Percentiles rank a stretch among this genome's conserved stretches.
Conservation (phyloP, 192 early-diverging fungal genomes). For the Umbelopsis ramanniana region DNA sequence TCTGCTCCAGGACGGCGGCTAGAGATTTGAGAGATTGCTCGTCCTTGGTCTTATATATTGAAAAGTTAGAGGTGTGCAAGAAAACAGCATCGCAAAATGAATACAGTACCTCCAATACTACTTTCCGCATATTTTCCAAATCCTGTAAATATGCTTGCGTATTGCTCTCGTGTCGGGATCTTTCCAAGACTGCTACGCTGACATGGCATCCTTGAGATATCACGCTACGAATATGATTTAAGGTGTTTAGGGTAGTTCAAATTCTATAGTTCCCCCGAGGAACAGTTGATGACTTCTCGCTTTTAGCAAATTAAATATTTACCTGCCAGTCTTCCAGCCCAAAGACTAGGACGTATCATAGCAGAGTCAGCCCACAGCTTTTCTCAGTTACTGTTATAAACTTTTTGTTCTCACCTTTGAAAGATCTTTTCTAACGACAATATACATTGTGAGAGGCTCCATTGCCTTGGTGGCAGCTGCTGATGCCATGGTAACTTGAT, state of each 20-base stretch:
- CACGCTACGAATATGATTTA: slow-evolving; percentile 47
- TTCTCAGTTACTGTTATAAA: slow-evolving; percentile 1
- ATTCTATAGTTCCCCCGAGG: neutral
- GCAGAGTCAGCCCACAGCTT: neutral
- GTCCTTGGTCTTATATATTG: slow-evolving; percentile 63
- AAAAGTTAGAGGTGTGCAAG: neutral
- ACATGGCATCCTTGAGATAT: slow-evolving; percentile 80
- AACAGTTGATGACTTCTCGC: neutral
- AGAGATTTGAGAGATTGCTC: slow-evolving; percentile 62
- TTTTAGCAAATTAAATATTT: slow-evolving; percentile 20
- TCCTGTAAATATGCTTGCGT: slow-evolving; percentile 65
- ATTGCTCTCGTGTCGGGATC: slow-evolving; percentile 58
- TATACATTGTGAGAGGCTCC: slow-evolving; percentile 77
- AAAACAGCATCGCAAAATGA: neutral
- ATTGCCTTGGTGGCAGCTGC: slow-evolving; percentile 15
- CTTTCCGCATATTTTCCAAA: slow-evolving; percentile 76
- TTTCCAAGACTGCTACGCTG: slow-evolving; percentile 65
- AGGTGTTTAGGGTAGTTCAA: neutral
- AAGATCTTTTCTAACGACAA: slow-evolving; percentile 80
- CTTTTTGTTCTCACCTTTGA: slow-evolving; percentile 55
- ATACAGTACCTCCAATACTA: slow-evolving; percentile 68
- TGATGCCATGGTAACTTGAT: slow-evolving; percentile 9
- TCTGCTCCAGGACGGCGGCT: slow-evolving; percentile 53
- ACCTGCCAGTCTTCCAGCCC: slow-evolving; percentile 74
- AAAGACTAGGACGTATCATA: slow-evolving; percentile 24